phyloP scores from a whole-genome alignment of 169 alveolate species.

The Amoebophrya sp. region DNA sequence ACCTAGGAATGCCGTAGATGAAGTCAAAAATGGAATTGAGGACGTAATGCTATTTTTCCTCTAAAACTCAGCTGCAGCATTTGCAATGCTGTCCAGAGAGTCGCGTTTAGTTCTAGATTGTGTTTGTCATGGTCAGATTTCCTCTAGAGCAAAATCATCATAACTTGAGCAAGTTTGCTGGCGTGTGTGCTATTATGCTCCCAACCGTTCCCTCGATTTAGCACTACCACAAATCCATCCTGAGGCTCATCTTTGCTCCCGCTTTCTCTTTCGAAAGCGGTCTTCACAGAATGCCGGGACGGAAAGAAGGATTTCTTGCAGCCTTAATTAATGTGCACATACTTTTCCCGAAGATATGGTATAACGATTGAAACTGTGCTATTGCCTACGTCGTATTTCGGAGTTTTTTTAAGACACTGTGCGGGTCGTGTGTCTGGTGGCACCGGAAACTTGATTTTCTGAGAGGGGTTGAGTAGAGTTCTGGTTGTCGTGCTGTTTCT shows the following conservation, averaged over 20 bases:
- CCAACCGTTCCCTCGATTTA: neutral
- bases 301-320: no score
- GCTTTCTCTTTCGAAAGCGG: no score
- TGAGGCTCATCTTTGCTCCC: no score
- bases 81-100: neutral
- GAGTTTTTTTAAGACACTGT: neutral
- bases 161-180: neutral
- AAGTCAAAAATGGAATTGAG: neutral
- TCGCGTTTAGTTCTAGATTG: neutral
- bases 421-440: conserved; percentile 16
- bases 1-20: neutral
- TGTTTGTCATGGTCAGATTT: neutral
- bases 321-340: no score
- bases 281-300: no score
- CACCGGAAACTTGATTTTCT: neutral
- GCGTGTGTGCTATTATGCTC: neutral
- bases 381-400: neutral
- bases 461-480: no score
- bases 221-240: no score
- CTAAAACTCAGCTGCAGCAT: neutral
- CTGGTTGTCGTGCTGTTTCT: no score
- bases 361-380: neutral
- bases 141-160: no score
- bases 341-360: conserved; percentile 5
- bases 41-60: neutral